phyloP scores from a whole-genome alignment of 2,329 filamentous ascomycete species.

The Aspergillus sp. region DNA sequence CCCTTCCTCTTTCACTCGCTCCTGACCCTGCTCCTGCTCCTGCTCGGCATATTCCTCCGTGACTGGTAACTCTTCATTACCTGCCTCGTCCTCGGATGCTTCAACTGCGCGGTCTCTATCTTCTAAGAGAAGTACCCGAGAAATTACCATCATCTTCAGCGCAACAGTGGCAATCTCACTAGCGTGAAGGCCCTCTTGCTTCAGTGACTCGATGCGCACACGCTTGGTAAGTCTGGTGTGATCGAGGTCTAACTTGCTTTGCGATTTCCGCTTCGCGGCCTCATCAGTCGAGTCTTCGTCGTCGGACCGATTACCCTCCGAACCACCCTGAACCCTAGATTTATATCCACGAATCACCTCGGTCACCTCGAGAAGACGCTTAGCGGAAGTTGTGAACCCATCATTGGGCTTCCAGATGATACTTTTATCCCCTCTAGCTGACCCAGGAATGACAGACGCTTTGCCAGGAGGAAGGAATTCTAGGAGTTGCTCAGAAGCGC shows the following conservation, averaged over 20 bases:
- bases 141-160: slow-evolving; percentile 28
- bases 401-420: slow-evolving; percentile 32
- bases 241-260: slow-evolving; percentile 24
- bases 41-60: neutral
- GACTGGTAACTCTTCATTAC: neutral
- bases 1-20: neutral
- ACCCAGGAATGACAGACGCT: slow-evolving; percentile 20
- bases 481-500: slow-evolving; percentile 28
- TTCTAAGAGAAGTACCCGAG: slow-evolving; percentile 33
- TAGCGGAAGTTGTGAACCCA: slow-evolving; percentile 17
- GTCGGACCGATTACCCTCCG: neutral
- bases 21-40: neutral
- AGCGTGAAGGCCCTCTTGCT: slow-evolving; percentile 22
- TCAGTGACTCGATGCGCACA: slow-evolving; percentile 30
- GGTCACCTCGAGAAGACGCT: slow-evolving; percentile 23
- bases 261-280: slow-evolving; percentile 20
- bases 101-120: slow-evolving; percentile 20
- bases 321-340: slow-evolving; percentile 8
- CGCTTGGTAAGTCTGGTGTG: slow-evolving; percentile 29
- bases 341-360: slow-evolving; percentile 13
- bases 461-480: slow-evolving; percentile 31
- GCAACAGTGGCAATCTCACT: slow-evolving; percentile 30
- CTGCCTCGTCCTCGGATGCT: neutral
- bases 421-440: slow-evolving; percentile 19
- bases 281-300: slow-evolving; percentile 6